Evolutionary conservation across 495 filamentous ascomycete species (phyloP).

Genomic region (Hypoxylon crocopeplum): DNA sequence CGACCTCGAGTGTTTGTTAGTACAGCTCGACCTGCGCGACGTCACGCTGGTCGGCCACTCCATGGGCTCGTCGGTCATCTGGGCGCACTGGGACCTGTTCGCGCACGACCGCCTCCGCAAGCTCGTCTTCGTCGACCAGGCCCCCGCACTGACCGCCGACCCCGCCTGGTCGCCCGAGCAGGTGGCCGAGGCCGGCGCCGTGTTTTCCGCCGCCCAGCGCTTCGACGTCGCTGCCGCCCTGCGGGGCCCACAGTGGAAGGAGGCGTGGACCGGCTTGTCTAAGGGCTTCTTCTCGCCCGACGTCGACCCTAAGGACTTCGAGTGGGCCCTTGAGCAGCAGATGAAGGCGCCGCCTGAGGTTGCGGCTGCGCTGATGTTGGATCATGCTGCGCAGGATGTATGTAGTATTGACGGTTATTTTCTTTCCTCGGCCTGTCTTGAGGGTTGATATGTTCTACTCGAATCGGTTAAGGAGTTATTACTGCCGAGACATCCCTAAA

Average conservation of each 20-base stretch:
- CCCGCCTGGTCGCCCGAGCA: slow-evolving; percentile 24
- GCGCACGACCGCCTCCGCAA: slow-evolving; percentile 16
- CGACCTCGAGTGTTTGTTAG: slow-evolving; percentile 19
- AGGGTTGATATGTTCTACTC: not conserved
- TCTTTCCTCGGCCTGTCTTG: not conserved
- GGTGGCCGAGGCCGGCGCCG: not conserved
- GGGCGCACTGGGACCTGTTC: slow-evolving; percentile 36
- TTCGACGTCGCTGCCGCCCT: slow-evolving; percentile 11
- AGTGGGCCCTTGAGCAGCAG: slow-evolving; percentile 16
- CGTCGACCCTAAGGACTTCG: slow-evolving; percentile 8
- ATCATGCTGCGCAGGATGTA: slow-evolving; percentile 12
- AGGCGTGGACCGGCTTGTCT: not conserved
- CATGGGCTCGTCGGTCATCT: slow-evolving; percentile 25
- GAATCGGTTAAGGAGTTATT: no score
- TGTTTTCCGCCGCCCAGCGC: not conserved
- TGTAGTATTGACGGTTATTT: not conserved
- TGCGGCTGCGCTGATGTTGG: slow-evolving; percentile 17
- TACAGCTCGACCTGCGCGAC: slow-evolving; percentile 22
- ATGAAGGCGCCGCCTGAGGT: slow-evolving; percentile 10
- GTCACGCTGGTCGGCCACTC: slow-evolving; percentile 24
- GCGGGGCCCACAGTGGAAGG: slow-evolving; percentile 9
- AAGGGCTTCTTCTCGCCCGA: slow-evolving; percentile 18
- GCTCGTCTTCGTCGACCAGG: slow-evolving; percentile 32
- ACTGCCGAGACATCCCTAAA: no score
- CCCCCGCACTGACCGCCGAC: slow-evolving; percentile 14